A percentile compares a stretch with the other conserved stretches of the same genome.
Evolutionary conservation across 2,329 filamentous ascomycete genomes (phyloP).

Genomic region (Nemania sp.): DNA sequence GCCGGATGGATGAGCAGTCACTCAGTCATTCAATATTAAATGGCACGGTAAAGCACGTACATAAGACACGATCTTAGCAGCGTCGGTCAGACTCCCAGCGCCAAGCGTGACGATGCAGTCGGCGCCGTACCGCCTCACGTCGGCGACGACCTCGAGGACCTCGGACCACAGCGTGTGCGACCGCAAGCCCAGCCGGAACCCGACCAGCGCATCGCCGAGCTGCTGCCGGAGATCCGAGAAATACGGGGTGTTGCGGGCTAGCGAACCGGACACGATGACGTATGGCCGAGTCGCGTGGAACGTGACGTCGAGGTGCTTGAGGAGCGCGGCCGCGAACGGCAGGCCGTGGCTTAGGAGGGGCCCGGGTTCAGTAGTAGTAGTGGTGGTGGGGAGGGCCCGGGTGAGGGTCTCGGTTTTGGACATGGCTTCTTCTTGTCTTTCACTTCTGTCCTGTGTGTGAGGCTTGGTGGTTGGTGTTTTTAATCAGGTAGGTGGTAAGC

Average conservation of each 20-base stretch:
- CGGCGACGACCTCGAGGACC: slow-evolving; percentile 51
- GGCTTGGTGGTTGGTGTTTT: too few relatives aligned
- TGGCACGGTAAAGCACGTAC: slow-evolving; percentile 17
- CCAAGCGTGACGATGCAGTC: slow-evolving; percentile 60
- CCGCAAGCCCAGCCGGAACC: slow-evolving; percentile 54
- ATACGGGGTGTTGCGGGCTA: slow-evolving; percentile 51
- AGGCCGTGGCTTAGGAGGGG: slow-evolving; percentile 51
- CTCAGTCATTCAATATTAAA: too few relatives aligned
- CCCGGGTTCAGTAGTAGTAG: too few relatives aligned
- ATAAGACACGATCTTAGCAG: slow-evolving; percentile 56
- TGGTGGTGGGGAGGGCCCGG: slow-evolving; percentile 24
- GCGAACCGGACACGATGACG: slow-evolving; percentile 54
- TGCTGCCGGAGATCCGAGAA: slow-evolving; percentile 47
- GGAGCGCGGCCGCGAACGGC: slow-evolving; percentile 50
- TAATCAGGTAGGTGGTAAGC: too few relatives aligned
- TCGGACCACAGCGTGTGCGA: slow-evolving; percentile 60
- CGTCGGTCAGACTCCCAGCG: slow-evolving; percentile 60
- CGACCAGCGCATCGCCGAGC: slow-evolving; percentile 49
- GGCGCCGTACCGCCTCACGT: slow-evolving; percentile 44
- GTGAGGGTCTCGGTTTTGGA: background rate
- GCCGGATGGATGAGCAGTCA: too few relatives aligned
- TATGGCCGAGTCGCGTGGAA: slow-evolving; percentile 54
- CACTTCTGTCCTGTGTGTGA: too few relatives aligned
- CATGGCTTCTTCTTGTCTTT: too few relatives aligned
- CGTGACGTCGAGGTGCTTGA: slow-evolving; percentile 49